These are phyloP conservation scores for Bifiguratus adelaidae DNA, from an alignment of 192 early-diverging fungal species.

Conservation along the genomic window DNA sequence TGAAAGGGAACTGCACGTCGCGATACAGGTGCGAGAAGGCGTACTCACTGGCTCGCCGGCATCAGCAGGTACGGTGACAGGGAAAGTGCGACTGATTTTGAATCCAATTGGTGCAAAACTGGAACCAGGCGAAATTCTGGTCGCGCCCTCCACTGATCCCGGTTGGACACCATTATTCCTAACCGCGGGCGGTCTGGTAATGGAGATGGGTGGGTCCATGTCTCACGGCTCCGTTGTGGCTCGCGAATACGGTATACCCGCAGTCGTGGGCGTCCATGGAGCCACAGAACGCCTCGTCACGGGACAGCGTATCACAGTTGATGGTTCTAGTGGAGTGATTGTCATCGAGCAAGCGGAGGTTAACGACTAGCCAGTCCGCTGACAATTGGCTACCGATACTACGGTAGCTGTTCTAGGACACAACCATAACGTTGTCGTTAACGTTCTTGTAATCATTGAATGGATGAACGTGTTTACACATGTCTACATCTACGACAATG, in stretches of 20 bases:
- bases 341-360: too few species aligned
- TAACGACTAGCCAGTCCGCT: too few species aligned
- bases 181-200: constrained; percentile 24
- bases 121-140: constrained; percentile 19
- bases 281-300: constrained; percentile 23
- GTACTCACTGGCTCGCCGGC: neutral
- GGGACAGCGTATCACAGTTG: constrained; percentile 21
- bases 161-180: constrained; percentile 30
- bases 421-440: too few species aligned
- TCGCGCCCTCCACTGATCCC: constrained; percentile 22
- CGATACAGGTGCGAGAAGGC: constrained; percentile 3
- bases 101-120: constrained; percentile 16
- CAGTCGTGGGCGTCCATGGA: constrained; percentile 27
- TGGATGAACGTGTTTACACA: too few species aligned
- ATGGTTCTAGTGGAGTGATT: constrained; percentile 18
- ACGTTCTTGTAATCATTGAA: too few species aligned
- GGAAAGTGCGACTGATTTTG: constrained; percentile 21
- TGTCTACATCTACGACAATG: too few species aligned
- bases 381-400: too few species aligned
- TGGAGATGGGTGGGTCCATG: constrained; percentile 22
- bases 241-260: constrained; percentile 26
- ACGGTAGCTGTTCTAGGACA: too few species aligned
- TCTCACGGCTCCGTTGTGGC: constrained; percentile 30
- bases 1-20: too few species aligned
- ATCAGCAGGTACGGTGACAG: constrained; percentile 18